Percentiles rank a stretch among this genome's conserved stretches.
Conservation (phyloP, 163 green algal genomes). For the Scenedesmus sp. region DNA sequence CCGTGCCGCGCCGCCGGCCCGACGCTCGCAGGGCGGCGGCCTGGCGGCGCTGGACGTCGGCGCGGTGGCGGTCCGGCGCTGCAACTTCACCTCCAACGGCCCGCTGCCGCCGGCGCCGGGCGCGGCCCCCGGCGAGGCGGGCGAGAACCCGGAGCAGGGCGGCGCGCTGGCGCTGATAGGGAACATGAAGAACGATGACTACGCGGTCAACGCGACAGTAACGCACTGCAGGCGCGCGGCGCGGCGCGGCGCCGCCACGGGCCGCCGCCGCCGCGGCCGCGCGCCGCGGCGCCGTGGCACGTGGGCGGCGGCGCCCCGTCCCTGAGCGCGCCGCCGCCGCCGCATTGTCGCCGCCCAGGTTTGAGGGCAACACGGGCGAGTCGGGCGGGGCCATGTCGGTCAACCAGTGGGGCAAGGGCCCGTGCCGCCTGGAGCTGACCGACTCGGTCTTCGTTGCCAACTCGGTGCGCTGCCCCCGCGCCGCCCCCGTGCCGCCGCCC, state of each 20-base stretch:
- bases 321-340: neutral
- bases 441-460: constrained; percentile 10
- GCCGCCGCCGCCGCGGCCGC: too few relatives aligned
- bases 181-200: too few relatives aligned
- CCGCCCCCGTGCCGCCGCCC: too few relatives aligned
- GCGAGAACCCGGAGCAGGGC: too few relatives aligned
- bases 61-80: neutral
- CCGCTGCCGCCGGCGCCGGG: neutral
- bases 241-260: too few relatives aligned
- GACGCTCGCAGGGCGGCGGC: neutral
- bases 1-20: neutral
- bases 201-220: too few relatives aligned
- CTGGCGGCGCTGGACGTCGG: neutral
- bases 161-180: too few relatives aligned
- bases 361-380: neutral
- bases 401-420: constrained; percentile 12
- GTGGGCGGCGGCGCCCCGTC: too few relatives aligned
- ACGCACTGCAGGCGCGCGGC: too few relatives aligned
- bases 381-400: neutral
- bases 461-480: neutral
- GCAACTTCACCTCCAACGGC: constrained; percentile 15
- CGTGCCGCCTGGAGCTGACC: neutral
- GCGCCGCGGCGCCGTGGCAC: too few relatives aligned
- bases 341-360: constrained; percentile 8
- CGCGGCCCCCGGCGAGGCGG: too few relatives aligned